Conservation (phyloP, 768 basidiomycete genomes). For the Xerocomellus amylosporus region DNA sequence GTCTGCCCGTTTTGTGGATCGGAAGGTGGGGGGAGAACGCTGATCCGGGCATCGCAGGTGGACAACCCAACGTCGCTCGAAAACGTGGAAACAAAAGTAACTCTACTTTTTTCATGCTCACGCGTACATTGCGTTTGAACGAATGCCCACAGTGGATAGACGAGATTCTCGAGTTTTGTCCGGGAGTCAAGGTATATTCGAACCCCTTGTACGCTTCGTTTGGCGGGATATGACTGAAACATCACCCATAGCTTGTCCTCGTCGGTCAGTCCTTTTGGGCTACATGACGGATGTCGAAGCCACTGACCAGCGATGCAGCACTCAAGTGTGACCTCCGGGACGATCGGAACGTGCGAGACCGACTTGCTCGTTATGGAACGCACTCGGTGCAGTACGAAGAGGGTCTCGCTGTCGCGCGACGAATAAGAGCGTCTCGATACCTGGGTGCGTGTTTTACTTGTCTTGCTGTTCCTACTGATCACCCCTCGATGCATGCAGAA, state of each 20-base stretch:
- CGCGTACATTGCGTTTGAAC: background rate
- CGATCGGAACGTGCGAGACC: conserved; percentile 67
- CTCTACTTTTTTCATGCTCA: background rate
- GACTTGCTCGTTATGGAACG: conserved; percentile 64
- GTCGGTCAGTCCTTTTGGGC: conserved; percentile 60
- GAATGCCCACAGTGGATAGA: conserved; percentile 77
- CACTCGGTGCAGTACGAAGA: conserved; percentile 90
- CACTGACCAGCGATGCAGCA: conserved; percentile 45
- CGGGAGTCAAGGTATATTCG: conserved; percentile 79
- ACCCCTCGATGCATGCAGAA: conserved; percentile 46
- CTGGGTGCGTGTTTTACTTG: conserved; percentile 57
- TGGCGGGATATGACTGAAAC: conserved; percentile 5
- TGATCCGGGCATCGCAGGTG: conserved; percentile 45
- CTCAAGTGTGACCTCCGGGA: conserved; percentile 96
- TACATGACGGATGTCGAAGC: background rate
- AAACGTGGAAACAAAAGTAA: conserved; percentile 90
- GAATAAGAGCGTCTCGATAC: conserved; percentile 91
- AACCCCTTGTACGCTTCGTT: background rate
- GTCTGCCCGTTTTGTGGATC: conserved; percentile 17
- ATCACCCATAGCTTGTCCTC: conserved; percentile 62
- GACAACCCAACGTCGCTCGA: conserved; percentile 95
- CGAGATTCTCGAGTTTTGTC: conserved; percentile 88
- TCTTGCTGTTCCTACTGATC: background rate
- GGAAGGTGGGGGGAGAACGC: background rate
- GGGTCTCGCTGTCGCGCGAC: conserved; percentile 80